Evolutionary conservation across 2,329 filamentous ascomycete genomes (phyloP), one percentile per base, ranked within the genome.

Genomic region (Pseudogymnoascus sp.): DNA sequence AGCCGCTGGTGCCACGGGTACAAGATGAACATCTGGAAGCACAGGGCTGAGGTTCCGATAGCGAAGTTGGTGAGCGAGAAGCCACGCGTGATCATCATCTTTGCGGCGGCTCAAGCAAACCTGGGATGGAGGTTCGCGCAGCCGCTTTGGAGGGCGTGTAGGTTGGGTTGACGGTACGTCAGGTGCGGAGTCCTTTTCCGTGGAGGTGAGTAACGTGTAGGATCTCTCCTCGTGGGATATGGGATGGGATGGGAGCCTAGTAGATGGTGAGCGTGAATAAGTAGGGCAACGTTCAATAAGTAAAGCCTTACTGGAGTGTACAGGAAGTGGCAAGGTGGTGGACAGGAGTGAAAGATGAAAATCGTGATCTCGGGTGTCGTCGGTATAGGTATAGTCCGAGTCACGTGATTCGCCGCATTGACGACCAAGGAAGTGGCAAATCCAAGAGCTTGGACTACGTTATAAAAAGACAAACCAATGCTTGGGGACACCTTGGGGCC

Each of bases 1-100:
- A 83, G 70, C 63, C 77, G 72, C 59, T 82, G 74, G 67, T 83
- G 81, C 81, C 81, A 83, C 1, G 81, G 81, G 65, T 83, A 83
- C 4, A 83, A 74, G 12, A 83, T 80, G 62, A 80, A 81, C 45
- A 82, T 78, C 68, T 83, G 81, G 68, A 83, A 83, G 21, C 72
- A 72, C 6, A 83, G 74, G 0, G 81, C 81, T 0, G 80, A 80
- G 6, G 76, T 74, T 6, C 78, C 81, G 59, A 83, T 78, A 59
- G 77, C 69, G 68, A 83, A 83, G 69, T 83, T 83, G 59, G 78
- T 80, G 33, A 83, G 68, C 3, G 80, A 81, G 68, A 83, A 77
- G 19, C 76, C 72, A 64, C 80, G 79, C 0, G 79, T 78, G 63
- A 81, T 74, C 21, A 78, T 63, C 76, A 80, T 79, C 49, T 55